Base-by-base conservation (phyloP, 2,329 filamentous ascomycete species). In the Paecilomyces sp. region DNA sequence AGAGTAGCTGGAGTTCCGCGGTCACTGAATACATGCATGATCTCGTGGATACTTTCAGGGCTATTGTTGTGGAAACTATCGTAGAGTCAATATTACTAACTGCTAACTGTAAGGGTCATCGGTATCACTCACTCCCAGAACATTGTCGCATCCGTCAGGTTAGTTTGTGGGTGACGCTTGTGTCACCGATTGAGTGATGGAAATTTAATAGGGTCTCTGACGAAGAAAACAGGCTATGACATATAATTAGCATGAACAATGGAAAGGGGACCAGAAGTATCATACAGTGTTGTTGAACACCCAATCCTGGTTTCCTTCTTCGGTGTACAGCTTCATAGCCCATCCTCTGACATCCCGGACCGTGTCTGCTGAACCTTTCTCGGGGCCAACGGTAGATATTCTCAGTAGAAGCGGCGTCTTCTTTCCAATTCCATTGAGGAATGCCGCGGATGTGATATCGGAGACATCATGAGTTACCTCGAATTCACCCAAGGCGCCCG, bases 131-230 rank as follows among this genome's bases (percentile, higher is more conserved):
- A 71, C 69, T 71, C 69, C 69, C 69, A 71, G 51, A 70, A 71
- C 36, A 71, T 70, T 22, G 64, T 68, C 12, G 61, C 25, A 60
- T 72, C 66, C 34, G 66, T 64, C 33, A 64, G 58, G 36, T 71
- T 66, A 13, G 62, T 65, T 25, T 51, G 59, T 6, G 67, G 67
- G 63, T 90, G 75, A 18, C 87, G 79, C 79, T 89, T 90, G 69
- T 89, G 87, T 0, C 85, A 88, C 65, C 88, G 85, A 56, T 89
- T 89, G 67, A 89, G 83, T 62, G 86, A 80, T 11, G 87, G 86
- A 66, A 89, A 90, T 72, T 90, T 89, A 62, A 85, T 83, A 0
- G 87, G 85, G 63, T 90, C 88, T 6, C 79, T 71, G 52, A 90
- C 69, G 71, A 91, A 90, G 77, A 90, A 90, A 0, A 89, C 83